phyloP scores from a whole-genome alignment of 495 filamentous ascomycete species.

The Neurospora discreta region DNA sequence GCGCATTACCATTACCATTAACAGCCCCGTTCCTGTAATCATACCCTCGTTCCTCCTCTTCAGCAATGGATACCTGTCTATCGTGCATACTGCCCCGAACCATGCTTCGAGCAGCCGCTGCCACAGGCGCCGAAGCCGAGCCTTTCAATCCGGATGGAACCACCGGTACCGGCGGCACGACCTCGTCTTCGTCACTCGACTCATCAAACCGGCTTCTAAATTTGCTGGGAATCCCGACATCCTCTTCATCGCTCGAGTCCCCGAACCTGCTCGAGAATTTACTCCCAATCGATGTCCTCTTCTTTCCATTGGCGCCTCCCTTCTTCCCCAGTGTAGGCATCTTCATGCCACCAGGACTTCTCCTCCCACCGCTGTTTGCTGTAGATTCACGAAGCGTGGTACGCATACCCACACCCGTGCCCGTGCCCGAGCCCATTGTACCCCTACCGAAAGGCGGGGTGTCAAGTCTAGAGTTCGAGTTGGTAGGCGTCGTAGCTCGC shows the following conservation, averaged over 20 bases:
- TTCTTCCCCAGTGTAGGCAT: slow-evolving; percentile 27
- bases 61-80: neutral
- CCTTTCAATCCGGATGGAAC: neutral
- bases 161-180: slow-evolving; percentile 11
- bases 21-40: neutral
- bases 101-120: neutral
- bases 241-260: slow-evolving; percentile 67
- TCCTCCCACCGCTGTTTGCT: slow-evolving; percentile 2
- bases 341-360: slow-evolving; percentile 14
- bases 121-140: neutral
- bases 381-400: slow-evolving; percentile 17
- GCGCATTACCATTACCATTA: neutral
- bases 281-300: slow-evolving; percentile 15
- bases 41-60: neutral
- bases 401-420: slow-evolving; percentile 20
- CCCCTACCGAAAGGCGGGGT: slow-evolving; percentile 1
- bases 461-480: slow-evolving; percentile 18
- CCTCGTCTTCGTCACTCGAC: slow-evolving; percentile 62
- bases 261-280: slow-evolving; percentile 31
- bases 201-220: slow-evolving; percentile 71
- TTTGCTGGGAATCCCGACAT: slow-evolving; percentile 30
- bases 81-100: neutral
- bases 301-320: slow-evolving; percentile 4
- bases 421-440: neutral
- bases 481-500: slow-evolving; percentile 26